Percentiles rank a stretch among this genome's conserved stretches.
These are phyloP conservation scores for Pseudonitzschia pungens DNA, from an alignment of 108 stramenopile species.

Conservation along the genomic window DNA sequence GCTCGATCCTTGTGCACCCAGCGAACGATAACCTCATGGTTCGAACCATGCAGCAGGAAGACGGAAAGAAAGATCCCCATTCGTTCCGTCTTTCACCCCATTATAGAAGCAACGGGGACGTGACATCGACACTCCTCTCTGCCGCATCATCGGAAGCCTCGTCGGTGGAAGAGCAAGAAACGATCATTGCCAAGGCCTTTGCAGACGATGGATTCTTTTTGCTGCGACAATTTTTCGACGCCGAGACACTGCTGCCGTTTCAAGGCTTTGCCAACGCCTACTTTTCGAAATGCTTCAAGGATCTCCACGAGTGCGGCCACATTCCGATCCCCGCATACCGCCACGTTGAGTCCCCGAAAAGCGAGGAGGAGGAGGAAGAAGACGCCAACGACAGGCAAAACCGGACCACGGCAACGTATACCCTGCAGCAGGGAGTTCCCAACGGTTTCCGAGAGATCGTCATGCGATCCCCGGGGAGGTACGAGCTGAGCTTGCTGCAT, in stretches of 20 bases:
- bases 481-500: conserved; percentile 56
- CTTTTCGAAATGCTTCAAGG: conserved; percentile 18
- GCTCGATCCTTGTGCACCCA: too few species aligned
- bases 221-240: background rate
- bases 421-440: conserved; percentile 43
- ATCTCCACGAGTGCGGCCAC: conserved; percentile 20
- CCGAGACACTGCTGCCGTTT: conserved; percentile 24
- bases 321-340: background rate
- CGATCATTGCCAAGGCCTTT: conserved; percentile 14
- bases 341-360: background rate
- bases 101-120: too few species aligned
- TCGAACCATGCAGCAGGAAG: too few species aligned
- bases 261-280: conserved; percentile 18
- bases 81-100: too few species aligned
- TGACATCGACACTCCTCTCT: too few species aligned
- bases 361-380: background rate
- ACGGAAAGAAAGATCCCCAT: too few species aligned
- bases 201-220: conserved; percentile 32
- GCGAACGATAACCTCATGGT: too few species aligned
- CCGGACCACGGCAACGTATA: conserved; percentile 14
- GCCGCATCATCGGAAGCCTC: too few species aligned
- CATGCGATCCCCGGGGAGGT: conserved; percentile 71
- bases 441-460: conserved; percentile 70
- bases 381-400: background rate
- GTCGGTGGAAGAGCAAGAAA: background rate